phyloP scores from a whole-genome alignment of 2,329 filamentous ascomycete genomes.

The Dissoconium aciculare region DNA sequence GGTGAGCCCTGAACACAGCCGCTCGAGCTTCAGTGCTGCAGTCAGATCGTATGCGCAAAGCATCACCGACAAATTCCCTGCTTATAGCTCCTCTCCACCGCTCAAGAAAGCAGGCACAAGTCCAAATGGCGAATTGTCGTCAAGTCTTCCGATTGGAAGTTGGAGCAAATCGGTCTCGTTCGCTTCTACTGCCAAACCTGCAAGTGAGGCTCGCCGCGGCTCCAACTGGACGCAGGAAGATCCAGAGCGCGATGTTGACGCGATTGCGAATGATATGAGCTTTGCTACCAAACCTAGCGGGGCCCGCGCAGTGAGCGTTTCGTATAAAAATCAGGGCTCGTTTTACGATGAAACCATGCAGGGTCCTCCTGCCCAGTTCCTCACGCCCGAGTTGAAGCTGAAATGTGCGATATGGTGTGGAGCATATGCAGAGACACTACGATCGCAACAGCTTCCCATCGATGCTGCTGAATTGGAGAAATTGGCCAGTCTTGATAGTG shows the following conservation, averaged over 20 bases:
- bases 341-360: constrained; percentile 38
- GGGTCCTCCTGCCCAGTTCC: constrained; percentile 34
- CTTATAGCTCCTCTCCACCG: constrained; percentile 22
- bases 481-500: constrained; percentile 28
- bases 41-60: constrained; percentile 22
- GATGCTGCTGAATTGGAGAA: constrained; percentile 44
- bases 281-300: too few species aligned
- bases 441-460: constrained; percentile 42
- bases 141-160: constrained; percentile 24
- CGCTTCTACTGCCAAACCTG: constrained; percentile 21
- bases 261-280: constrained; percentile 22
- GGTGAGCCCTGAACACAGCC: constrained; percentile 20
- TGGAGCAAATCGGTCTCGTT: constrained; percentile 30
- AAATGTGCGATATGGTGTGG: constrained; percentile 40
- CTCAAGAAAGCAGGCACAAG: constrained; percentile 14
- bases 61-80: constrained; percentile 20
- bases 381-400: constrained; percentile 32
- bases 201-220: constrained; percentile 21
- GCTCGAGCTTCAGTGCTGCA: constrained; percentile 22
- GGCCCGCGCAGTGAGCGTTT: too few species aligned
- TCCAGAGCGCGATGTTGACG: constrained; percentile 16
- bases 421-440: constrained; percentile 43
- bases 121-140: constrained; percentile 18
- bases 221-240: too few species aligned
- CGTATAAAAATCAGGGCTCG: constrained; percentile 41